Evolutionary conservation across 805 yeast genomes (phyloP).

Genomic region (Maudiozyma pseudohumilis): DNA sequence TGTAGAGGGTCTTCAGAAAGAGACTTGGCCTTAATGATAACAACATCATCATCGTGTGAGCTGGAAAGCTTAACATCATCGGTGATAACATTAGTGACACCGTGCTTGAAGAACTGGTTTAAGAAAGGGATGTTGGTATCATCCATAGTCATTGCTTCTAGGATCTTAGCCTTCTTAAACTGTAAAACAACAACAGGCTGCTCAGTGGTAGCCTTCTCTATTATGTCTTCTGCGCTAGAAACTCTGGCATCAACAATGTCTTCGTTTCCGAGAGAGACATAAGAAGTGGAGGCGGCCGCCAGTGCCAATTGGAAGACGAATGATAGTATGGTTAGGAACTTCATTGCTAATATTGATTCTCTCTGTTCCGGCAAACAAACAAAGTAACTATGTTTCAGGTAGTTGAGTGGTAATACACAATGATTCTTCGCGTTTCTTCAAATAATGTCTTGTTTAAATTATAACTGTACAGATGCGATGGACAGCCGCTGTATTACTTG

Average conservation of each 20-base stretch:
- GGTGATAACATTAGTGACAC: constrained; percentile 8
- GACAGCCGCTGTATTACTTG: no score
- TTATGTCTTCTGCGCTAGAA: constrained; percentile 4
- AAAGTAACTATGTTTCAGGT: no score
- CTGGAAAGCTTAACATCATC: constrained; percentile 4
- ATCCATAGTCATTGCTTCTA: constrained; percentile 7
- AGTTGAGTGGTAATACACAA: no score
- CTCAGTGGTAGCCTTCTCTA: constrained; percentile 6
- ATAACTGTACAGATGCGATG: no score
- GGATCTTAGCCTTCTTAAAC: constrained; percentile 13
- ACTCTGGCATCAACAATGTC: constrained; percentile 1
- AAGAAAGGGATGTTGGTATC: constrained; percentile 12
- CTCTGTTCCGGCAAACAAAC: no score
- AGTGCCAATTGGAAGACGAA: constrained; percentile 1
- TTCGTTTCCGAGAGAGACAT: constrained; percentile 5
- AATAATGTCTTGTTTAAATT: no score
- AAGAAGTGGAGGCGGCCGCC: constrained; percentile 7
- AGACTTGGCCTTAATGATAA: constrained; percentile 5
- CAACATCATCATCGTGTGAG: neutral
- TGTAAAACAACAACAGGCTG: constrained; percentile 21
- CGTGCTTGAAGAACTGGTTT: constrained; percentile 12
- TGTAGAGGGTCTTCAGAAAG: constrained; percentile 16
- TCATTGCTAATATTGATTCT: neutral
- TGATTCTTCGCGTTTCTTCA: no score
- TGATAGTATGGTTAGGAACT: neutral